Conservation (phyloP, 2,329 filamentous ascomycete species). For the Ascochyta clinopodiicola region DNA sequence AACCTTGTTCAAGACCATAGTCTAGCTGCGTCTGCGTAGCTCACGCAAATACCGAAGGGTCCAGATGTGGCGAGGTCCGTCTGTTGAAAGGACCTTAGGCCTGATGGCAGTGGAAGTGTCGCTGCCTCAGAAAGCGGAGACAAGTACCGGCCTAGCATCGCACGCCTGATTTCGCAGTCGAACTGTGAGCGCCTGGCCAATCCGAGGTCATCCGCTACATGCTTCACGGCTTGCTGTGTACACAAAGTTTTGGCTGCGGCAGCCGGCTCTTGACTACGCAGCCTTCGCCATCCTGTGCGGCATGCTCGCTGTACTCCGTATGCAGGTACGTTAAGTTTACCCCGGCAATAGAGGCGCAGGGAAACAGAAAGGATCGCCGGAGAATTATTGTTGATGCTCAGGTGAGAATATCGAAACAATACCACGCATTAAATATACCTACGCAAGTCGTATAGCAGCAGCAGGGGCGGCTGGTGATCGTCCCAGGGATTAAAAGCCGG, state of each 20-base stretch:
- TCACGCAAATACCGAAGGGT: neutral
- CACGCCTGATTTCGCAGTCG: neutral
- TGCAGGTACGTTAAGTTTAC: neutral
- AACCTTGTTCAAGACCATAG: neutral
- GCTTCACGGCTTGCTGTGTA: neutral
- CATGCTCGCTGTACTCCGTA: neutral
- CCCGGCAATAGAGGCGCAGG: neutral
- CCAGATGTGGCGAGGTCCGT: conserved; percentile 4
- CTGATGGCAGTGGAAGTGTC: conserved; percentile 2
- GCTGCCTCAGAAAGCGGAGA: conserved; percentile 7
- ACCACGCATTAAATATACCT: neutral
- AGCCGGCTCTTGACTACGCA: neutral
- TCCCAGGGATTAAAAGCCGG: neutral
- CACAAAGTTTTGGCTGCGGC: conserved; percentile 1
- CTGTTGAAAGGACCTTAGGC: neutral
- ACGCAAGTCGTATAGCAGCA: neutral
- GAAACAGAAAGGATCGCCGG: neutral
- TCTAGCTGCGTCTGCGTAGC: neutral
- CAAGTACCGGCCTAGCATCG: neutral
- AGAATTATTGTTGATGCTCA: neutral
- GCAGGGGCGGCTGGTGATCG: conserved; percentile 1
- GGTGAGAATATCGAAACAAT: neutral
- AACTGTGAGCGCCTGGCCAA: neutral
- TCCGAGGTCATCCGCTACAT: neutral
- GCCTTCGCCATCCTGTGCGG: neutral